Evolutionary conservation across 306 rosid genomes (phyloP), one percentile per base, ranked within the genome.

Genomic region (Calophaca sinica): DNA sequence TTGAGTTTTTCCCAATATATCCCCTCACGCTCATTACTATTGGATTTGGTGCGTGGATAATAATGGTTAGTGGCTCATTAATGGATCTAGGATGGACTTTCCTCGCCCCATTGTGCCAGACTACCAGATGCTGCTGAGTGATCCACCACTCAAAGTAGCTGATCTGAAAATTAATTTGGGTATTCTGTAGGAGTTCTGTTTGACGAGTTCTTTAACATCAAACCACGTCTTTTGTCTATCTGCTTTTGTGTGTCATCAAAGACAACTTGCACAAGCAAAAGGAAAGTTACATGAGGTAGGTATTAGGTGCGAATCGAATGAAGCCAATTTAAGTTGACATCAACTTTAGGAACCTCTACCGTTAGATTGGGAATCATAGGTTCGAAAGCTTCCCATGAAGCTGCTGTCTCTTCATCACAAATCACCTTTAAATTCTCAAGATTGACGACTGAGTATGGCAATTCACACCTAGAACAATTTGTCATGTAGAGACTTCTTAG

Each of bases 261-360:
- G 32, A 44, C 59, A 5, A 5, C 77, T 59, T 59, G 33, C 8
- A 45, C 13, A 59, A 14, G 41, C 50, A 28, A 20, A 20, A 20
- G 26, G 26, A 20, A 0, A 62, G 29, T 50, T 73, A 49, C 14
- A 11, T 15, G 35, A 68, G 31, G 7, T 29, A 33, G 44, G 33
- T 26, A 2, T 73, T 73, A 73, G 36, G 69, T 52, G 83, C 59
- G 38, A 69, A 73, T 8, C 14, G 79, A 13, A 6, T 54, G 82
- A 83, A 92, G 93, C 91, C 89, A 92, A 60, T 88, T 80, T 59
- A 88, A 77, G 87, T 85, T 85, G 67, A 81, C 49, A 26, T 88
- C 82, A 32, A 79, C 84, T 15, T 81, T 44, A 10, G 79, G 84
- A 59, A 84, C 84, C 51, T 63, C 83, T 6, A 87, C 29, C 11